Percentiles rank a stretch among this genome's conserved stretches.
Evolutionary conservation across 2,329 filamentous ascomycete species (phyloP).

Genomic region (Epichloe brachyelytri): DNA sequence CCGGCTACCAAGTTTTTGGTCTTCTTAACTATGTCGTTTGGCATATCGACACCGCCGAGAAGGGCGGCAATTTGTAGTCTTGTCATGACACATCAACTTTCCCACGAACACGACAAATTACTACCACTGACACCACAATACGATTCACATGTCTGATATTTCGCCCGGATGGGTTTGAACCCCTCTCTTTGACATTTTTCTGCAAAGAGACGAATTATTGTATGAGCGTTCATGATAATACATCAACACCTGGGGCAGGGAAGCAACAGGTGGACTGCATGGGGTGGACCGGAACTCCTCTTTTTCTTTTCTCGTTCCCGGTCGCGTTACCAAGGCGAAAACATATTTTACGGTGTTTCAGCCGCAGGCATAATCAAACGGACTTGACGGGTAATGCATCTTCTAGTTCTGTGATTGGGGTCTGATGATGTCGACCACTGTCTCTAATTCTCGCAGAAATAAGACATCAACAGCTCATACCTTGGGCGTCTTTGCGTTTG

Average conservation of each 20-base stretch:
- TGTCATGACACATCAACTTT: not conserved
- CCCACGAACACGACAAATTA: not conserved
- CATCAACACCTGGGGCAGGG: not conserved
- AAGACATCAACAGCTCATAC: not conserved
- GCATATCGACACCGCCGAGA: slow-evolving; percentile 96
- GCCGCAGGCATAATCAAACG: not conserved
- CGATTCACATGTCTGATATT: slow-evolving; percentile 13
- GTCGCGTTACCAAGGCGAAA: not conserved
- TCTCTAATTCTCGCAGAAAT: not conserved
- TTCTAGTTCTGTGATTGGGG: not conserved
- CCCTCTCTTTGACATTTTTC: slow-evolving; percentile 7
- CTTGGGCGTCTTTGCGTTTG: slow-evolving; percentile 1
- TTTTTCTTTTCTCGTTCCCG: not conserved
- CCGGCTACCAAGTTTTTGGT: slow-evolving; percentile 83
- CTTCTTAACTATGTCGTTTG: slow-evolving; percentile 97
- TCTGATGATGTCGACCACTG: not conserved
- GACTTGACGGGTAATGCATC: not conserved
- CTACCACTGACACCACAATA: slow-evolving; percentile 3
- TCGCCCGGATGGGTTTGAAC: slow-evolving; percentile 10
- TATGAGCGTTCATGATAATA: slow-evolving; percentile 17
- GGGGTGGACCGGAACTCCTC: not conserved
- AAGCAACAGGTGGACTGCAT: not conserved
- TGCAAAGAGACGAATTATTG: slow-evolving; percentile 9
- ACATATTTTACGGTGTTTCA: not conserved
- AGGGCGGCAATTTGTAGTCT: slow-evolving; percentile 58